Evolutionary conservation across 2,329 filamentous ascomycete species (phyloP).

Genomic region (Onygenales sp.): DNA sequence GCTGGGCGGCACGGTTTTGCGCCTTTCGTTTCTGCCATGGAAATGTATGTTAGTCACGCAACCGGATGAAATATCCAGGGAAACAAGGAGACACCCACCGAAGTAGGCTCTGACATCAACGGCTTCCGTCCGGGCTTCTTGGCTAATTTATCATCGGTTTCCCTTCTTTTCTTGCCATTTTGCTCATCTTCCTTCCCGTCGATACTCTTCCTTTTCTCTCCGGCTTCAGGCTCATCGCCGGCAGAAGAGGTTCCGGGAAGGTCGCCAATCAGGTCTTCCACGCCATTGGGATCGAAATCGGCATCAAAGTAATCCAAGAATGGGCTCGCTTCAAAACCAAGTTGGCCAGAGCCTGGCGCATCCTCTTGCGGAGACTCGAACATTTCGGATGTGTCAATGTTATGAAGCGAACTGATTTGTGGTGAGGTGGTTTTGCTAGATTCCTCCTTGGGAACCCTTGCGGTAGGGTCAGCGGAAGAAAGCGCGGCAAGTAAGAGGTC

Average conservation of each 20-base stretch:
- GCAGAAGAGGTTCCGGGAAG: slow-evolving; percentile 44
- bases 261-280: slow-evolving; percentile 65
- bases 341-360: slow-evolving; percentile 35
- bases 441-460: slow-evolving; percentile 16
- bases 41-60: not conserved
- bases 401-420: not conserved
- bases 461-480: slow-evolving; percentile 53
- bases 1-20: slow-evolving; percentile 84
- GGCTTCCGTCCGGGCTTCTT: slow-evolving; percentile 98
- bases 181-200: slow-evolving; percentile 48
- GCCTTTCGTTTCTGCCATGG: slow-evolving; percentile 56
- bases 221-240: slow-evolving; percentile 38
- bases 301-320: slow-evolving; percentile 75
- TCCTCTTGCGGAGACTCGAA: slow-evolving; percentile 25
- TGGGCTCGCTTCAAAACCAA: slow-evolving; percentile 63
- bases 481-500: slow-evolving; percentile 66
- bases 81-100: slow-evolving; percentile 52
- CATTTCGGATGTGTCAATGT: slow-evolving; percentile 10
- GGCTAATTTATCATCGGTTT: slow-evolving; percentile 72
- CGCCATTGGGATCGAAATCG: slow-evolving; percentile 58
- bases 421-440: slow-evolving; percentile 8
- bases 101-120: slow-evolving; percentile 87
- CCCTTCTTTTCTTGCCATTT: slow-evolving; percentile 63
- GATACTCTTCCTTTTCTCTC: slow-evolving; percentile 52
- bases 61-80: not conserved